Conservation (phyloP, 306 rosid genomes). For the Cucumis melo region DNA sequence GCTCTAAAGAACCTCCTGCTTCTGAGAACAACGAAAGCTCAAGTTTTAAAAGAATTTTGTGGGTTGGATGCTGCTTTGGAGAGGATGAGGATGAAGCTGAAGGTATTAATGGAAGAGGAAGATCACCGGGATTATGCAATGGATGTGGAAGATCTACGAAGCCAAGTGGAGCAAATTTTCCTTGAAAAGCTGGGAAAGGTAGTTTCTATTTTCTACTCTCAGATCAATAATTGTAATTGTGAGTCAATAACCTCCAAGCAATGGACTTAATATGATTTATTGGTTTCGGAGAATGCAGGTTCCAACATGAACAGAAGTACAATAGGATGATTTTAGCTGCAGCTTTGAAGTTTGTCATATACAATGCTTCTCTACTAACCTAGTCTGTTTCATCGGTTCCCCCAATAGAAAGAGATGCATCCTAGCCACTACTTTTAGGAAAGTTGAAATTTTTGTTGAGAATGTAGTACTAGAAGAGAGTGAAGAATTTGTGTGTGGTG, state of each 20-base stretch:
- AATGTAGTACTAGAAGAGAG: background rate
- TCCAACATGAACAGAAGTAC: background rate
- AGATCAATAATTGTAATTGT: background rate
- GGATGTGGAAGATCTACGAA: slow-evolving; percentile 59
- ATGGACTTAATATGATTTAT: background rate
- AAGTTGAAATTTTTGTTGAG: too few species aligned
- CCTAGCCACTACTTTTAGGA: too few species aligned
- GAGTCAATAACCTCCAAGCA: background rate
- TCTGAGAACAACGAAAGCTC: slow-evolving; percentile 46
- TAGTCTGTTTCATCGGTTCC: background rate
- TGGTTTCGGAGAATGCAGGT: slow-evolving; percentile 4
- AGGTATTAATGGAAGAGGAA: slow-evolving; percentile 41
- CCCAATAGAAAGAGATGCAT: background rate
- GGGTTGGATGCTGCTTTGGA: slow-evolving; percentile 58
- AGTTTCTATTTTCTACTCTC: background rate
- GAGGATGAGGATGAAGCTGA: slow-evolving; percentile 43
- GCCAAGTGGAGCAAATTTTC: slow-evolving; percentile 54
- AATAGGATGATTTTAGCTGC: background rate
- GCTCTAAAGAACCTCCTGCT: slow-evolving; percentile 61
- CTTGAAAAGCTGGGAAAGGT: slow-evolving; percentile 34
- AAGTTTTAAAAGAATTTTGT: slow-evolving; percentile 46
- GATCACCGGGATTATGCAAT: slow-evolving; percentile 43
- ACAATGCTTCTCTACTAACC: background rate
- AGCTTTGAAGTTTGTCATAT: background rate
- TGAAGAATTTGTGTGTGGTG: background rate